These are phyloP conservation scores for Bacidia gigantensis DNA, from an alignment of 495 filamentous ascomycete species.

Conservation along the genomic window DNA sequence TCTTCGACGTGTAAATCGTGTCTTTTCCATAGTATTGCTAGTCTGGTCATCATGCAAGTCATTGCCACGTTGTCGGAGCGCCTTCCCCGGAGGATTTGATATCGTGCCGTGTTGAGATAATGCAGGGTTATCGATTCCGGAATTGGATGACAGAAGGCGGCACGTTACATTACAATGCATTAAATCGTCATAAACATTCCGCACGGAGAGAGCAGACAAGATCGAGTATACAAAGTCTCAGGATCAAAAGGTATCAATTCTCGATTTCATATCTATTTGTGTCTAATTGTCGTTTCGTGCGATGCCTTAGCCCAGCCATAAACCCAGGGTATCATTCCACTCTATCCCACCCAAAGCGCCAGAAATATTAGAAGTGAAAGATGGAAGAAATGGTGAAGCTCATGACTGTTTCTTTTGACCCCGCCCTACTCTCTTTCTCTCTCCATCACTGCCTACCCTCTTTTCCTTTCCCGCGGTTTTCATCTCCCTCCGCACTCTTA, in stretches of 20 bases:
- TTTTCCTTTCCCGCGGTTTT: conserved; percentile 16
- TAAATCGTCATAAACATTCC: too few relatives aligned
- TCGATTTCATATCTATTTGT: too few relatives aligned
- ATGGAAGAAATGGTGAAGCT: background rate
- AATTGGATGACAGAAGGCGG: background rate
- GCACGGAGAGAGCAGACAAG: too few relatives aligned
- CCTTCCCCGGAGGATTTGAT: background rate
- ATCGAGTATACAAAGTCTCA: too few relatives aligned
- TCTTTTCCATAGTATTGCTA: background rate
- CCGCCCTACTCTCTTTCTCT: conserved; percentile 5
- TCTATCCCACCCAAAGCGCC: too few relatives aligned
- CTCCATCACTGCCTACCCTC: conserved; percentile 1
- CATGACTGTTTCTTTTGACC: background rate
- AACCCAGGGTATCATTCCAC: too few relatives aligned
- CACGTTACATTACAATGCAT: background rate
- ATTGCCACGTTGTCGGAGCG: background rate
- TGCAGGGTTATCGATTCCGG: background rate
- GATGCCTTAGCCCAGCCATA: too few relatives aligned
- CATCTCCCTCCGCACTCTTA: conserved; percentile 16
- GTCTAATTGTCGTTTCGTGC: too few relatives aligned
- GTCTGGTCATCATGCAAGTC: background rate
- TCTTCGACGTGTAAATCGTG: too few relatives aligned
- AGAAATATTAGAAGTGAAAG: background rate
- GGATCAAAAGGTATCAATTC: too few relatives aligned
- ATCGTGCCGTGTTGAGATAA: background rate